Conservation (phyloP, 1,284 basidiomycete genomes). For the Trichosporon asahii region DNA sequence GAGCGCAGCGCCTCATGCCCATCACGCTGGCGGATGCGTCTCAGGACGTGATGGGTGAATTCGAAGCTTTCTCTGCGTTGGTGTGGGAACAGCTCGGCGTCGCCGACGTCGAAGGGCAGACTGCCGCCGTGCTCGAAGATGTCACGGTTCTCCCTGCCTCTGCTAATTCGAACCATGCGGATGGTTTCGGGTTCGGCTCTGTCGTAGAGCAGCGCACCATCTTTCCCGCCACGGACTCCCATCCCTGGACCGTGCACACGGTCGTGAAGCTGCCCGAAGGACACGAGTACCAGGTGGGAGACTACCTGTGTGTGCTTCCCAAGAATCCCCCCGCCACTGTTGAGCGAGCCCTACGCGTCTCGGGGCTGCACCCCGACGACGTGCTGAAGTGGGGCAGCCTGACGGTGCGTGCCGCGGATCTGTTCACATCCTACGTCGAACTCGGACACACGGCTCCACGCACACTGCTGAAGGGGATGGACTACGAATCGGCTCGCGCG, state of each 20-base stretch:
- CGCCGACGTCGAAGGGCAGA: neutral
- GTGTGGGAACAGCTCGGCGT: slow-evolving; percentile 8
- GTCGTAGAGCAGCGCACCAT: slow-evolving; percentile 6
- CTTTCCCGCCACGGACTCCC: neutral
- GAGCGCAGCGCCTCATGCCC: slow-evolving; percentile 49
- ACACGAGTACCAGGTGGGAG: slow-evolving; percentile 53
- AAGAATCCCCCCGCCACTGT: slow-evolving; percentile 31
- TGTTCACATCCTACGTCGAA: slow-evolving; percentile 56
- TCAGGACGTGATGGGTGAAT: slow-evolving; percentile 5
- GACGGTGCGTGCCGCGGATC: slow-evolving; percentile 48
- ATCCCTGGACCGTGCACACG: slow-evolving; percentile 38
- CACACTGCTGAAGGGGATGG: slow-evolving; percentile 20
- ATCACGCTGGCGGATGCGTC: neutral
- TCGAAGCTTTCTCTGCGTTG: neutral
- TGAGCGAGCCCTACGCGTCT: slow-evolving; percentile 46
- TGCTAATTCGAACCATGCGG: neutral
- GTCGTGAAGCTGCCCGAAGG: slow-evolving; percentile 55
- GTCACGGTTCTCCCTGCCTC: neutral
- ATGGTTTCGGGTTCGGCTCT: neutral
- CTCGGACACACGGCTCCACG: slow-evolving; percentile 31
- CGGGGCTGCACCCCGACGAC: slow-evolving; percentile 5
- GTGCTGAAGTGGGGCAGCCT: slow-evolving; percentile 34
- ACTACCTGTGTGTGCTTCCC: slow-evolving; percentile 54
- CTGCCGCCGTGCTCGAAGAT: slow-evolving; percentile 1
- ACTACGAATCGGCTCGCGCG: slow-evolving; percentile 20